phyloP scores from a whole-genome alignment of 768 basidiomycete genomes.

The Tricholoma saponaceum region DNA sequence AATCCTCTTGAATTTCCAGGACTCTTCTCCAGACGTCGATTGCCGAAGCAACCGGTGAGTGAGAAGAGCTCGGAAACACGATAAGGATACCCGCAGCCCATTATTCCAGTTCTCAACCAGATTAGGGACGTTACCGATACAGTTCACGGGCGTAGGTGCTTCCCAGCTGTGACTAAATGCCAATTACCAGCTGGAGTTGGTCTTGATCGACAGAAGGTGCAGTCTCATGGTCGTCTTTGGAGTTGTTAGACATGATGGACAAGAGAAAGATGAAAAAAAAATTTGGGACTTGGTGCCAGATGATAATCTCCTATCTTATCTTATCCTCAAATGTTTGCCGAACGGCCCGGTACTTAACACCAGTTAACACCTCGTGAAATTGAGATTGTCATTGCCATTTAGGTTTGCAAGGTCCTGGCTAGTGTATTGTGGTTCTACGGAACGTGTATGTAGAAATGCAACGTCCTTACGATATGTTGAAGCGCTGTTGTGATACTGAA shows the following conservation, averaged over 20 bases:
- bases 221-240: constrained; percentile 24
- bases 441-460: not conserved
- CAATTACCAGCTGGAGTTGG: constrained; percentile 44
- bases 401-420: not conserved
- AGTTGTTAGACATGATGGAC: constrained; percentile 19
- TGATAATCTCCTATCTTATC: no score
- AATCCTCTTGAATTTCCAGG: constrained; percentile 53
- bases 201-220: constrained; percentile 31
- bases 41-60: constrained; percentile 17
- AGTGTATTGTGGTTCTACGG: not conserved
- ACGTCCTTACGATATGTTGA: constrained; percentile 23
- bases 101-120: constrained; percentile 59
- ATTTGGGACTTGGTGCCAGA: no score
- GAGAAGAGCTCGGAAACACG: constrained; percentile 22
- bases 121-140: constrained; percentile 71
- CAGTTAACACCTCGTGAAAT: no score
- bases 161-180: constrained; percentile 25
- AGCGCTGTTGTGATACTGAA: constrained; percentile 18
- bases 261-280: constrained; percentile 2
- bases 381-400: not conserved
- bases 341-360: no score
- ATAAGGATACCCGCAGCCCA: constrained; percentile 89
- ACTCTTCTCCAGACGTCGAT: constrained; percentile 20
- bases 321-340: no score
- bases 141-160: constrained; percentile 27